Conservation (phyloP, 2,329 filamentous ascomycete species). For the Xylaria sp. region DNA sequence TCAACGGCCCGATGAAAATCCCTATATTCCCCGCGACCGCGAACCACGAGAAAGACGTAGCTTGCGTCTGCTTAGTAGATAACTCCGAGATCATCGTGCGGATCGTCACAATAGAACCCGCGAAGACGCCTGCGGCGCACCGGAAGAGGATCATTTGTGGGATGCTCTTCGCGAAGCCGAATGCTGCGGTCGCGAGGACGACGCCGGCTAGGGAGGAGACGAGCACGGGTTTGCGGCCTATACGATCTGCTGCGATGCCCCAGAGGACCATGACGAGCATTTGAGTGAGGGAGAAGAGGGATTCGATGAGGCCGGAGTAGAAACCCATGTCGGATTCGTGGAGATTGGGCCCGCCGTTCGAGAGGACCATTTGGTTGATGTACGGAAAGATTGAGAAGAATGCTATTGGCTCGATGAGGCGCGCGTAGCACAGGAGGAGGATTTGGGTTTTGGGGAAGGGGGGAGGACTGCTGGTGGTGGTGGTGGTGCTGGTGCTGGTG, state of each 20-base stretch:
- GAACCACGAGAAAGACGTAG: conserved; percentile 76
- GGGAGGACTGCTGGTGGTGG: background rate
- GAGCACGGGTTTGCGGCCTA: conserved; percentile 76
- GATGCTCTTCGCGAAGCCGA: conserved; percentile 70
- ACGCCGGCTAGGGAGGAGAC: conserved; percentile 71
- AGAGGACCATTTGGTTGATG: conserved; percentile 76
- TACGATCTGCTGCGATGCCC: conserved; percentile 69
- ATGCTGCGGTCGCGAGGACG: conserved; percentile 64
- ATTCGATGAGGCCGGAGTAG: conserved; percentile 77
- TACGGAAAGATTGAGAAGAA: conserved; percentile 86
- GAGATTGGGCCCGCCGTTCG: conserved; percentile 68
- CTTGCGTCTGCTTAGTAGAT: conserved; percentile 72
- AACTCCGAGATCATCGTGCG: conserved; percentile 79
- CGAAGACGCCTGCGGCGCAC: conserved; percentile 74
- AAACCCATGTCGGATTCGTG: conserved; percentile 74
- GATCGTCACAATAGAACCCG: conserved; percentile 75
- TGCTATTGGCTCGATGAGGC: conserved; percentile 76
- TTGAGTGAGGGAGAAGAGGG: conserved; percentile 75
- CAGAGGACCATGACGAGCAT: conserved; percentile 80
- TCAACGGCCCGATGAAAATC: conserved; percentile 71
- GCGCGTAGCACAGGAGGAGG: conserved; percentile 73
- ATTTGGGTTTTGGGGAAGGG: conserved; percentile 69
- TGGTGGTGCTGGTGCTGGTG: no score
- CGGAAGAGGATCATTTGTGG: conserved; percentile 77
- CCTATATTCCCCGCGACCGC: conserved; percentile 77